Evolutionary conservation across 2,329 filamentous ascomycete genomes (phyloP).

Genomic region (Pyrenophora graminea): DNA sequence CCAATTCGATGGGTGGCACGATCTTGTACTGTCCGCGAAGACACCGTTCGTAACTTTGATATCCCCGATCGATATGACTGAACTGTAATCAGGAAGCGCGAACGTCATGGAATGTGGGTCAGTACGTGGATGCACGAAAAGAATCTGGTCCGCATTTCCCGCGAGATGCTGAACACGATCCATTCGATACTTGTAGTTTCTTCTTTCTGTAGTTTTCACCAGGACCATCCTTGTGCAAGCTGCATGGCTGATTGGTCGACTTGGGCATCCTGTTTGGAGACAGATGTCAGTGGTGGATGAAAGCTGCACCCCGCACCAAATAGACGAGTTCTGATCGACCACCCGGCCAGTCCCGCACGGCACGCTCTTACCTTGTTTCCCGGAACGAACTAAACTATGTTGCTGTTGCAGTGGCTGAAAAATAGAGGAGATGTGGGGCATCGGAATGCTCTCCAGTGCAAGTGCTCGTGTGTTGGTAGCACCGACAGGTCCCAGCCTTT

Average conservation of each 20-base stretch:
- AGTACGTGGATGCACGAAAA: too few relatives aligned
- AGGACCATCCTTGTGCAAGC: not conserved
- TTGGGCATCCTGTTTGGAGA: not conserved
- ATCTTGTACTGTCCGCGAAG: too few relatives aligned
- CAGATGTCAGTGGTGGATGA: not conserved
- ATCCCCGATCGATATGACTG: too few relatives aligned
- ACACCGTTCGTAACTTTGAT: too few relatives aligned
- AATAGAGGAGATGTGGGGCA: slow-evolving; percentile 15
- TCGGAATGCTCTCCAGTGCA: slow-evolving; percentile 20
- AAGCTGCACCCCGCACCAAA: slow-evolving; percentile 32
- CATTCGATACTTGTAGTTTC: not conserved
- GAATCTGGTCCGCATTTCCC: not conserved
- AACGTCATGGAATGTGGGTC: too few relatives aligned
- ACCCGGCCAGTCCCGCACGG: slow-evolving; percentile 31
- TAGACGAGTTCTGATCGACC: slow-evolving; percentile 23
- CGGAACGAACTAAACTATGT: slow-evolving; percentile 12
- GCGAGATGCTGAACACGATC: not conserved
- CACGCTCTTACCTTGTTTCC: slow-evolving; percentile 17
- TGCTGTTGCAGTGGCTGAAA: slow-evolving; percentile 9
- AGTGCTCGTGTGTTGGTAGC: slow-evolving; percentile 18
- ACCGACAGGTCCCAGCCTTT: slow-evolving; percentile 6
- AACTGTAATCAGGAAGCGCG: too few relatives aligned
- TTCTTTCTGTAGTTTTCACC: not conserved
- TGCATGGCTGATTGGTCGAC: not conserved
- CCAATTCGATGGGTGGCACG: too few relatives aligned